phyloP scores from a whole-genome alignment of 2,329 filamentous ascomycete genomes.

The Penicillium sp. region DNA sequence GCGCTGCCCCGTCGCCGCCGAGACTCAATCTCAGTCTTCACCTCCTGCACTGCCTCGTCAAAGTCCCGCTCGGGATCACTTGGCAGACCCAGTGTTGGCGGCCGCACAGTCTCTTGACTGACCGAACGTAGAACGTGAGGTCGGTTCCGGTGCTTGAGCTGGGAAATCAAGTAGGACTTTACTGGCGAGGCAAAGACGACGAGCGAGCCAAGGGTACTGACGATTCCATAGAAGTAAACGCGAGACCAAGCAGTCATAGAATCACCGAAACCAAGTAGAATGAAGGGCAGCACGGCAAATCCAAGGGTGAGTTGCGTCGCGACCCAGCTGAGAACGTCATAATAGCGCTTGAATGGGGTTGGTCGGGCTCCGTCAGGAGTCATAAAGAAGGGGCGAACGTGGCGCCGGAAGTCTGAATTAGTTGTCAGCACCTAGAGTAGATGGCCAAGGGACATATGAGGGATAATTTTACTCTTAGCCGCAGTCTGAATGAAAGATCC shows the following conservation, averaged over 20 bases:
- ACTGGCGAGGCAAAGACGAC: constrained; percentile 75
- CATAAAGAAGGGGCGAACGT: constrained; percentile 88
- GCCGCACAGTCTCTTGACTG: constrained; percentile 55
- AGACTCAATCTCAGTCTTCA: constrained; percentile 65
- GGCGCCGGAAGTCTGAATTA: constrained; percentile 70
- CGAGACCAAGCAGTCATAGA: constrained; percentile 72
- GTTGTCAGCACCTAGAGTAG: constrained; percentile 17
- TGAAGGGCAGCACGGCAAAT: constrained; percentile 77
- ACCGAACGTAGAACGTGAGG: constrained; percentile 41
- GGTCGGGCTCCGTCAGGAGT: constrained; percentile 66
- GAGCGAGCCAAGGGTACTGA: constrained; percentile 60
- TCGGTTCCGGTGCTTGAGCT: constrained; percentile 53
- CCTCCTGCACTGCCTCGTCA: constrained; percentile 69
- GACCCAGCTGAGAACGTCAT: constrained; percentile 71
- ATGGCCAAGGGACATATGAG: no score
- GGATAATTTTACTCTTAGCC: constrained; percentile 70
- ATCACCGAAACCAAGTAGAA: constrained; percentile 66
- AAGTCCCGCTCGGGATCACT: constrained; percentile 69
- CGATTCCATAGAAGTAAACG: constrained; percentile 80
- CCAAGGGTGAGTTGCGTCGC: constrained; percentile 76
- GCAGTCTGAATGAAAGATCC: constrained; percentile 87
- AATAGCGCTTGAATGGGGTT: constrained; percentile 70
- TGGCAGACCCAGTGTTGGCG: constrained; percentile 70
- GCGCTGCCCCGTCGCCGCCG: constrained; percentile 45
- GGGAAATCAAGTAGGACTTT: constrained; percentile 55